These are phyloP conservation scores for Mortierella claussenii DNA, from an alignment of 192 early-diverging fungal genomes.

Conservation along the genomic window DNA sequence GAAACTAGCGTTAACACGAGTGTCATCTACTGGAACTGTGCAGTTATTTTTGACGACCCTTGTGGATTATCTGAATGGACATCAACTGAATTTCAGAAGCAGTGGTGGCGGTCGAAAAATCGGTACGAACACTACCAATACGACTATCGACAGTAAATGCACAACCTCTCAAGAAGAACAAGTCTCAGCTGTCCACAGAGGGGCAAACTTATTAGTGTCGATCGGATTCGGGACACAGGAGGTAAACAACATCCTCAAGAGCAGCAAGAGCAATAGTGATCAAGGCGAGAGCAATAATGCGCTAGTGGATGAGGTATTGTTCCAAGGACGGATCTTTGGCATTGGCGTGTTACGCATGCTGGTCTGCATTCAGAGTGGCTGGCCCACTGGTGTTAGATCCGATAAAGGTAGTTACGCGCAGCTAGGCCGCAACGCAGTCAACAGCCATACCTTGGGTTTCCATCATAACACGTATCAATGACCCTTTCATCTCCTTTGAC, in stretches of 20 bases:
- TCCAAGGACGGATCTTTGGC: slow-evolving; percentile 25
- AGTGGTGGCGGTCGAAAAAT: neutral
- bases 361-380: slow-evolving; percentile 47
- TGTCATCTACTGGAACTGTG: slow-evolving; percentile 1
- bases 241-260: neutral
- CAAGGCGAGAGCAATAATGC: neutral
- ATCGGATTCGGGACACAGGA: slow-evolving; percentile 27
- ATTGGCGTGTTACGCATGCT: slow-evolving; percentile 18
- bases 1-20: slow-evolving; percentile 7
- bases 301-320: slow-evolving; percentile 11
- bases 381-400: slow-evolving; percentile 21
- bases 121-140: neutral
- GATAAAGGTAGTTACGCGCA: slow-evolving; percentile 22
- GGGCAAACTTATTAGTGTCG: slow-evolving; percentile 4
- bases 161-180: neutral
- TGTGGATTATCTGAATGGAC: slow-evolving; percentile 8
- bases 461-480: too few species aligned
- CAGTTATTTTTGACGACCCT: slow-evolving; percentile 12
- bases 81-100: slow-evolving; percentile 15
- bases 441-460: too few species aligned
- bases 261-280: neutral
- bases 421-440: too few species aligned
- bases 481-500: too few species aligned
- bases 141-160: too few species aligned
- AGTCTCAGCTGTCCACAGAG: slow-evolving; percentile 20